phyloP scores from a whole-genome alignment of 192 early-diverging fungal species.

The Coemansia sp. region DNA sequence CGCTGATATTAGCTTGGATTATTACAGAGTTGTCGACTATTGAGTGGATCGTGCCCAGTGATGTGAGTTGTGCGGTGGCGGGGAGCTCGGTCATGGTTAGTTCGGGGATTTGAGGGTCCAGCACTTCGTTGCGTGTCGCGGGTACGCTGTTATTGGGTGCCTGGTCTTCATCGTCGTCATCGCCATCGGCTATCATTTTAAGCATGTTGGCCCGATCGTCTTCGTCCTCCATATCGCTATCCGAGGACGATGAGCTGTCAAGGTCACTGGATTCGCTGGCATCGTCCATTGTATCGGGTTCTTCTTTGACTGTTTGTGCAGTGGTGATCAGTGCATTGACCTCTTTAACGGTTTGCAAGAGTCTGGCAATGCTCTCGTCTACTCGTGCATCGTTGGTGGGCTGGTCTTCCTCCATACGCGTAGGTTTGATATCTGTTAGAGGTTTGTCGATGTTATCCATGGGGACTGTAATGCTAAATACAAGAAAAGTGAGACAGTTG shows the following conservation, averaged over 20 bases:
- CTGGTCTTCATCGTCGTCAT: slow-evolving; percentile 17
- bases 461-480: not conserved
- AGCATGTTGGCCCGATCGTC: slow-evolving; percentile 4
- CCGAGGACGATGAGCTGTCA: slow-evolving; percentile 15
- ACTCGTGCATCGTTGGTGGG: not conserved
- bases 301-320: not conserved
- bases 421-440: not conserved
- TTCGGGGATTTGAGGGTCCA: slow-evolving; percentile 53
- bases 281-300: not conserved
- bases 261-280: slow-evolving; percentile 8
- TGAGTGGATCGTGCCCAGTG: slow-evolving; percentile 67
- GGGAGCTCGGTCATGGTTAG: slow-evolving; percentile 59
- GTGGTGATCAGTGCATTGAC: slow-evolving; percentile 11
- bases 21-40: slow-evolving; percentile 76
- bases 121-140: slow-evolving; percentile 63
- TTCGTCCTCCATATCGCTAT: slow-evolving; percentile 24
- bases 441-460: slow-evolving; percentile 13
- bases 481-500: not conserved
- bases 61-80: slow-evolving; percentile 48
- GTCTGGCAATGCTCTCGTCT: slow-evolving; percentile 9
- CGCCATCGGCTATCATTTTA: slow-evolving; percentile 28
- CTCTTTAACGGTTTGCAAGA: slow-evolving; percentile 26
- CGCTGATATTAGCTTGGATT: slow-evolving; percentile 55
- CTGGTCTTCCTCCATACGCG: slow-evolving; percentile 1
- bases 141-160: not conserved